phyloP scores from a whole-genome alignment of 75 land plant genomes.

The Larix kaempferi region DNA sequence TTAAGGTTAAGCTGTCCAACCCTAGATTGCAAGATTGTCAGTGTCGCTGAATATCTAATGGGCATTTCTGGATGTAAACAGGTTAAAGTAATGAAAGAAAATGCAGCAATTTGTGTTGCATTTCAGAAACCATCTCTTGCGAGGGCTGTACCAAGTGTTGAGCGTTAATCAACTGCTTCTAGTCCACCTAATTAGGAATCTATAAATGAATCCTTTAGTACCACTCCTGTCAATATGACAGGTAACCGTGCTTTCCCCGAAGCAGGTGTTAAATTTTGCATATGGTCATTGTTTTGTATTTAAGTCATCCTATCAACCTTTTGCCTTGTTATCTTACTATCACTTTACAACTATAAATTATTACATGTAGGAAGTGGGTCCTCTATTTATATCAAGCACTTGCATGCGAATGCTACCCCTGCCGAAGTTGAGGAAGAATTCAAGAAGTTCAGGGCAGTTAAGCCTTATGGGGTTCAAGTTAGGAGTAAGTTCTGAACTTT shows the following conservation, averaged over 20 bases:
- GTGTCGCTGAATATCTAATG: background rate
- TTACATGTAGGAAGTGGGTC: slow-evolving; percentile 23
- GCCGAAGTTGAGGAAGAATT: slow-evolving; percentile 34
- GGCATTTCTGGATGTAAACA: slow-evolving; percentile 7
- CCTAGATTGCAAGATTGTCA: background rate
- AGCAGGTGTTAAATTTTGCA: background rate
- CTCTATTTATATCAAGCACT: slow-evolving; percentile 40
- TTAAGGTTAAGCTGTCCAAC: background rate
- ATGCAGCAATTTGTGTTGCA: slow-evolving; percentile 8
- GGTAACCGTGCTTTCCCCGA: slow-evolving; percentile 9
- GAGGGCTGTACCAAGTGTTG: background rate
- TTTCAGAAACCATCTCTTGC: slow-evolving; percentile 14
- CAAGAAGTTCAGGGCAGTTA: slow-evolving; percentile 53
- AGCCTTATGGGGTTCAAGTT: slow-evolving; percentile 42
- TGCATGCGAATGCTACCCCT: slow-evolving; percentile 33
- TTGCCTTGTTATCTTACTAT: background rate
- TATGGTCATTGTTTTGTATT: background rate
- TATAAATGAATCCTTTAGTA: slow-evolving; percentile 4
- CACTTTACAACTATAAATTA: background rate
- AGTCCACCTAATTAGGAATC: slow-evolving; percentile 12
- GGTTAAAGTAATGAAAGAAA: slow-evolving; percentile 30
- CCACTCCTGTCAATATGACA: background rate
- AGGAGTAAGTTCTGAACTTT: slow-evolving; percentile 36
- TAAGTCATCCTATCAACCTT: background rate
- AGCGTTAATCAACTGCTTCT: slow-evolving; percentile 2